Base-by-base conservation (phyloP, 495 filamentous ascomycete species). In the Podospora conica region DNA sequence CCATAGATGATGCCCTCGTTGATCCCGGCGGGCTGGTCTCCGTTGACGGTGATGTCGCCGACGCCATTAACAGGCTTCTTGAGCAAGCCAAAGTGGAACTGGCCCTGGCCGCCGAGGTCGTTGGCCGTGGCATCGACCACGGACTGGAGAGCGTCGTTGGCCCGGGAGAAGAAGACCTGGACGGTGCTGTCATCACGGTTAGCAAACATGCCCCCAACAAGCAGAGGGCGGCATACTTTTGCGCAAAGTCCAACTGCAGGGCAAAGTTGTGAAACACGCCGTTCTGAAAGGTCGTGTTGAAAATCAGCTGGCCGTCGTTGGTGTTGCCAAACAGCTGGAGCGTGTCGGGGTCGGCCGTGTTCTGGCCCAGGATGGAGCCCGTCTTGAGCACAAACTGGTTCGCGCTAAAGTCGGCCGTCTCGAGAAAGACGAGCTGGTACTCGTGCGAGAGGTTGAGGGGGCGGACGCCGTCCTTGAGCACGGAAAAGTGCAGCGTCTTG, bases 331-430 rank as follows among this genome's bases (percentile, higher is more conserved):
- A 73, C n/a, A 79, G 66, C 63, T 78, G 72, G 54, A 80, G 68
- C 1, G 71, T 68, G 61, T 79, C 75, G 9, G 77, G 73, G 61
- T 75, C 67, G n/a, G 73, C 66, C n/a, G 67, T 71, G n/a, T 63
- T 54, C 53, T 70, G 58, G 9, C 74, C 78, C n/a, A 76, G 66
- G 63, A 81, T 74, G 10, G 74, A 78, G 29, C 82, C 82, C 4
- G 80, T 81, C 75, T 82, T 83, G 21, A 84, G 66, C 8, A 78
- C 80, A 69, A 82, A 73, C 64, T 82, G 76, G 62, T 83, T 82
- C 9, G 78, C 79, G 70, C 73, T 77, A 65, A 80, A 84, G 68
- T 79, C 80, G 29, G 72, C 70, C 63, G 71, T 76, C 65, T 83
- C 82, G 4, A 84, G 73, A 62, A 83, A 84, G 2, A 72, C 75